Conservation (phyloP, 2,329 filamentous ascomycete genomes). For the Elsinoe necatrix region DNA sequence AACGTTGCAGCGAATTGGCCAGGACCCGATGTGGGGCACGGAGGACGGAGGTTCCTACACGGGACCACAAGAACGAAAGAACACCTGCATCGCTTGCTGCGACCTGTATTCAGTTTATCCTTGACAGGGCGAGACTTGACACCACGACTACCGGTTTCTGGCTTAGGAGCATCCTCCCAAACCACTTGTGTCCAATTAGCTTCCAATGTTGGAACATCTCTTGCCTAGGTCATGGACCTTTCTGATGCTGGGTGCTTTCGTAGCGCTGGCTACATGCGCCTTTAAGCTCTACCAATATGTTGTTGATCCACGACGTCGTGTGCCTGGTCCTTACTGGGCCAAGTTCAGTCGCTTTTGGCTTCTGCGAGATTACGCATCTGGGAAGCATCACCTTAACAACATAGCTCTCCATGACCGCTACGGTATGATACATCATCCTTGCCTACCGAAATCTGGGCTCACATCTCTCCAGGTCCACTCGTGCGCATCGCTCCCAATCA, state of each 20-base stretch:
- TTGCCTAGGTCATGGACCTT: not conserved
- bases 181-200: not conserved
- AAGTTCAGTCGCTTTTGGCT: not conserved
- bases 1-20: not conserved
- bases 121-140: not conserved
- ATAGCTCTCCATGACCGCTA: not conserved
- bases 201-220: not conserved
- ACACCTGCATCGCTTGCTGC: not conserved
- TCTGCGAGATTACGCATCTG: not conserved
- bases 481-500: slow-evolving; percentile 3
- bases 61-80: not conserved
- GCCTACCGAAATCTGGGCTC: not conserved
- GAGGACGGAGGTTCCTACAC: not conserved
- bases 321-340: not conserved
- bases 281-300: not conserved
- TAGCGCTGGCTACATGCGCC: not conserved
- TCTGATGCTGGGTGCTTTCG: not conserved
- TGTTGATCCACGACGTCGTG: not conserved
- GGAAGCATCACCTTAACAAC: not conserved
- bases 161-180: not conserved
- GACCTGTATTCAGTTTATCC: not conserved
- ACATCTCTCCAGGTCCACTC: not conserved
- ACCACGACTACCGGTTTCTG: not conserved
- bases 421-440: not conserved
- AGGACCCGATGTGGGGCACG: not conserved